Evolutionary conservation across 164 flowering plant species (phyloP).

Genomic region (Vitis vinifera): DNA sequence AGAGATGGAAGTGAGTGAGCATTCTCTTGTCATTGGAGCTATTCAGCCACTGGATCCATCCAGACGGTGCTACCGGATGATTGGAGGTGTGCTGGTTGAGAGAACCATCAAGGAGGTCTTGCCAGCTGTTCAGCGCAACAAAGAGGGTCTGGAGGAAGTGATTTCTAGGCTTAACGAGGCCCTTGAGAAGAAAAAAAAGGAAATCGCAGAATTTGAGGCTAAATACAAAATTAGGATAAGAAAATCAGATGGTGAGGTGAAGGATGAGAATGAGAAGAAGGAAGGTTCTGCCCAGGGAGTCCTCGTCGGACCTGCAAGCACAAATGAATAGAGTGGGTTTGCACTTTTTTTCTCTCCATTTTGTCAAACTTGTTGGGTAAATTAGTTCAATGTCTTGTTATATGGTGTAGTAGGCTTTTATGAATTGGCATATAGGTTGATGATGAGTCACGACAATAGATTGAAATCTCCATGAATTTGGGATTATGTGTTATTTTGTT

Average conservation of each 20-base stretch:
- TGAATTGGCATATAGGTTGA: neutral
- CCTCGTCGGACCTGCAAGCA: conserved; percentile 78
- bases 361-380: neutral
- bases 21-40: conserved; percentile 75
- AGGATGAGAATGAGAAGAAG: conserved; percentile 58
- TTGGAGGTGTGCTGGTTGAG: conserved; percentile 94
- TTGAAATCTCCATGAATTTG: no score
- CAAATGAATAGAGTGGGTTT: conserved; percentile 28
- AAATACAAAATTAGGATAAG: conserved; percentile 79
- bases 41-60: conserved; percentile 85
- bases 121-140: conserved; percentile 89
- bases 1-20: conserved; percentile 97
- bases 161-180: conserved; percentile 72
- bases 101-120: conserved; percentile 87
- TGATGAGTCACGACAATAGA: neutral
- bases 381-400: neutral
- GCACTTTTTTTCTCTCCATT: neutral
- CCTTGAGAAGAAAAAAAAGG: conserved; percentile 81
- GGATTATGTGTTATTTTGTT: no score
- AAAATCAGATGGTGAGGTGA: conserved; percentile 52
- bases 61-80: conserved; percentile 88
- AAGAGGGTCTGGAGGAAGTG: conserved; percentile 91
- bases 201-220: conserved; percentile 69
- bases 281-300: conserved; percentile 93
- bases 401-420: neutral